A percentile compares a stretch with the other conserved stretches of the same genome.
Conservation (phyloP, 768 basidiomycete genomes). For the Termitomyces sp. region DNA sequence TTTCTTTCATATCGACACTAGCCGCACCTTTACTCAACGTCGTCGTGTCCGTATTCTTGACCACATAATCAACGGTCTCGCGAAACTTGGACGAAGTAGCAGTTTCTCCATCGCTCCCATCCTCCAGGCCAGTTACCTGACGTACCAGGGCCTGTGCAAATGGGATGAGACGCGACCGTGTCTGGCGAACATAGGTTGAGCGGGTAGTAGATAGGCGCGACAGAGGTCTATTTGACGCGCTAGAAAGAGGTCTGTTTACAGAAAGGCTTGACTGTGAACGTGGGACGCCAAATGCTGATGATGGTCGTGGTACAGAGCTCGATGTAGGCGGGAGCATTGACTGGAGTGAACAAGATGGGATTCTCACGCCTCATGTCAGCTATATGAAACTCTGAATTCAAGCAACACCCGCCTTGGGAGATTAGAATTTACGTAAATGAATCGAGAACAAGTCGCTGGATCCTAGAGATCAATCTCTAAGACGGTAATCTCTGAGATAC, state of each 20-base stretch:
- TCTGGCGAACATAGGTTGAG: constrained; percentile 24
- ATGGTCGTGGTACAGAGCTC: constrained; percentile 28
- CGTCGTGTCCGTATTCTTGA: constrained; percentile 56
- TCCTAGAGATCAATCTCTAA: no score
- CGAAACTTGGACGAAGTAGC: constrained; percentile 34
- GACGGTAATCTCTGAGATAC: no score
- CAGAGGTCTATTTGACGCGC: constrained; percentile 28
- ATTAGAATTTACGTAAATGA: no score
- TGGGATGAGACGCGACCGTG: constrained; percentile 53
- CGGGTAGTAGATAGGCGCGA: constrained; percentile 45
- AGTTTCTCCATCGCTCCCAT: constrained; percentile 31
- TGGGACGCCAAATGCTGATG: constrained; percentile 36
- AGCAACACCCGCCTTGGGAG: no score
- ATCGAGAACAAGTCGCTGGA: no score
- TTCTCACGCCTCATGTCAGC: constrained; percentile 1
- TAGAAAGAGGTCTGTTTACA: constrained; percentile 23
- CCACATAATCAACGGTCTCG: constrained; percentile 50
- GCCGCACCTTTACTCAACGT: constrained; percentile 51
- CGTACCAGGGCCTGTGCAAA: constrained; percentile 48
- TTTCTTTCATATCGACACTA: constrained; percentile 49
- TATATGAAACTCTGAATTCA: background rate
- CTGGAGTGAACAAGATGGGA: background rate
- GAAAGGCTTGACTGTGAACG: constrained; percentile 18
- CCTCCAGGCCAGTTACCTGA: constrained; percentile 52
- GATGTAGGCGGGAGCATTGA: constrained; percentile 21